Evolutionary conservation across 805 yeast genomes (phyloP).

Genomic region (Schwanniomyces sp.): DNA sequence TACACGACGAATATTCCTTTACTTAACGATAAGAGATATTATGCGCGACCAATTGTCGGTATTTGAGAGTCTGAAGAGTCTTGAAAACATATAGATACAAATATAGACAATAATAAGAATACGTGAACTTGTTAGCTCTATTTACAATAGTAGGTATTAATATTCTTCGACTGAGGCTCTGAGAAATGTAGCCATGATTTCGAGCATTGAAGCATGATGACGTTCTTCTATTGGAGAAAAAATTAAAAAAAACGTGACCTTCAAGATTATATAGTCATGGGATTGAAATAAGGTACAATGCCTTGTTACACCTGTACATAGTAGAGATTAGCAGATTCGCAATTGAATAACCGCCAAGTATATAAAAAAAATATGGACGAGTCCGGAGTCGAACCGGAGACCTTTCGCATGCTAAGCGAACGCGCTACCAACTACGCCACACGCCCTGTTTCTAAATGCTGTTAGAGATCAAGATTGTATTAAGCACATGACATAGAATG

Average conservation of each 20-base stretch:
- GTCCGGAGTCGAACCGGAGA: slow-evolving; percentile 47
- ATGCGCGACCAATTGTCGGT: not conserved
- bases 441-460: slow-evolving; percentile 27
- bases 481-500: too few species aligned
- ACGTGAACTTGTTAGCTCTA: too few species aligned
- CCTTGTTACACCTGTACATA: too few species aligned
- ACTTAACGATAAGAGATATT: not conserved
- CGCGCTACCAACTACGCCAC: slow-evolving; percentile 54
- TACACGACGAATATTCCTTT: not conserved
- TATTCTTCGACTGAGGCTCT: not conserved
- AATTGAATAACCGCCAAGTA: not conserved
- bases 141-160: not conserved
- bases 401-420: slow-evolving; percentile 51
- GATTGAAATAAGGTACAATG: not conserved
- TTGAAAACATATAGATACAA: too few species aligned
- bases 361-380: slow-evolving; percentile 28
- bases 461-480: too few species aligned
- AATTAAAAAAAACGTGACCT: not conserved
- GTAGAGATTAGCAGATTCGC: too few species aligned
- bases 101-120: too few species aligned
- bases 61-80: not conserved
- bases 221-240: not conserved
- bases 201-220: not conserved
- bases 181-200: not conserved
- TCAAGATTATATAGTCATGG: not conserved